phyloP scores from a whole-genome alignment of 2,329 filamentous ascomycete genomes.

The Hortaea sp. region DNA sequence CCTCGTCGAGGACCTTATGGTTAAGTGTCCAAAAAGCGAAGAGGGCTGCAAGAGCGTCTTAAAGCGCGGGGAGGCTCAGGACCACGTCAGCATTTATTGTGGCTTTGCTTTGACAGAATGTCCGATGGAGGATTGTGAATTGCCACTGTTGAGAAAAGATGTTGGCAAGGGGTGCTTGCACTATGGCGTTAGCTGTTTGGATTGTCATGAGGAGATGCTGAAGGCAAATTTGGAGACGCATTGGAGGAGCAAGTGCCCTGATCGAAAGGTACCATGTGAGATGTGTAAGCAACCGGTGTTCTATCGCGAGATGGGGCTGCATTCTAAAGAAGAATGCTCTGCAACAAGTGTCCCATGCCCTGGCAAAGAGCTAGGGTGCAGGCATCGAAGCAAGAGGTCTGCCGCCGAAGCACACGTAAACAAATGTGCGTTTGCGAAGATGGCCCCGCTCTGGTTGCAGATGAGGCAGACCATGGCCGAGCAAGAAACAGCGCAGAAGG shows the following conservation, averaged over 20 bases:
- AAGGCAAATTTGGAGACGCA: slow-evolving; percentile 42
- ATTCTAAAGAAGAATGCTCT: slow-evolving; percentile 33
- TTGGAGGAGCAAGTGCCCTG: slow-evolving; percentile 36
- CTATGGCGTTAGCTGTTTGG: slow-evolving; percentile 40
- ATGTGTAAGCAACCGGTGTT: slow-evolving; percentile 34
- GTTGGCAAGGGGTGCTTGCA: slow-evolving; percentile 45
- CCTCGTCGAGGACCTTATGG: slow-evolving; percentile 52
- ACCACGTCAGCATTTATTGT: slow-evolving; percentile 53
- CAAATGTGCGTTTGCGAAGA: slow-evolving; percentile 35
- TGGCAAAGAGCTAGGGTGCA: slow-evolving; percentile 35
- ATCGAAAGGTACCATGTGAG: slow-evolving; percentile 36
- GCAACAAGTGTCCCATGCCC: slow-evolving; percentile 34
- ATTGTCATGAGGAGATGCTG: slow-evolving; percentile 44
- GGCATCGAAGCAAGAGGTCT: slow-evolving; percentile 28
- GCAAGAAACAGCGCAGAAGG: slow-evolving; percentile 33
- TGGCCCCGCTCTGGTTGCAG: slow-evolving; percentile 34
- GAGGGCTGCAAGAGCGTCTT: slow-evolving; percentile 45
- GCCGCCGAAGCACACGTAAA: slow-evolving; percentile 31
- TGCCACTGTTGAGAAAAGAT: slow-evolving; percentile 46
- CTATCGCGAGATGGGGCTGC: slow-evolving; percentile 31
- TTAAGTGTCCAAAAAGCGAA: slow-evolving; percentile 46
- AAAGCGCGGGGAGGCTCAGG: slow-evolving; percentile 46
- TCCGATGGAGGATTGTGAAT: slow-evolving; percentile 38
- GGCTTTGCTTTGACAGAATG: slow-evolving; percentile 46
- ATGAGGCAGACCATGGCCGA: slow-evolving; percentile 35